Conservation (phyloP, 331 rosid genomes). For the Malus hybrid region DNA sequence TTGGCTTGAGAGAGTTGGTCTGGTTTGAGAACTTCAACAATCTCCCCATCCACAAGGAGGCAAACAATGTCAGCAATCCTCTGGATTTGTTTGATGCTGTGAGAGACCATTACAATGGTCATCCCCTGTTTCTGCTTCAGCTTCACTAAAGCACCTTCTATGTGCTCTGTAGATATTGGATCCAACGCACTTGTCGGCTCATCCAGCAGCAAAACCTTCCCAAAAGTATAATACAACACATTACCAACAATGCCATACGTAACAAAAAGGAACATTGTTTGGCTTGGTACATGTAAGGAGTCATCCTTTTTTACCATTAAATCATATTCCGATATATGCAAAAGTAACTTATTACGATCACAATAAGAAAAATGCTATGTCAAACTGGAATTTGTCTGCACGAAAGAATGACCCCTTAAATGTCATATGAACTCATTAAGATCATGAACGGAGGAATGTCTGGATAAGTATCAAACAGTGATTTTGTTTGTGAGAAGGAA, state of each 20-base stretch:
- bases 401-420: background rate
- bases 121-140: slow-evolving; percentile 62
- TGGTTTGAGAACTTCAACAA: slow-evolving; percentile 68
- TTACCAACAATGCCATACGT: background rate
- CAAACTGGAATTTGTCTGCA: background rate
- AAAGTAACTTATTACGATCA: background rate
- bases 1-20: slow-evolving; percentile 56
- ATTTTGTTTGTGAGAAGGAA: background rate
- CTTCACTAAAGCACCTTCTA: slow-evolving; percentile 71
- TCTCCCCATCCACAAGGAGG: slow-evolving; percentile 71
- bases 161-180: slow-evolving; percentile 85
- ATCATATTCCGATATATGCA: background rate
- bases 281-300: background rate
- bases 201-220: slow-evolving; percentile 75
- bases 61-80: slow-evolving; percentile 83
- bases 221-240: background rate
- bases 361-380: background rate
- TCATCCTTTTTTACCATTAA: too few relatives aligned
- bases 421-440: background rate
- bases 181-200: slow-evolving; percentile 95
- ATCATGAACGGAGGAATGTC: background rate
- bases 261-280: too few relatives aligned
- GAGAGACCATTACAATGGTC: slow-evolving; percentile 77
- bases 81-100: slow-evolving; percentile 84
- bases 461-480: too few relatives aligned